These are phyloP conservation scores for Periconia sp. DNA, from an alignment of 2,329 filamentous ascomycete species.

Conservation along the genomic window DNA sequence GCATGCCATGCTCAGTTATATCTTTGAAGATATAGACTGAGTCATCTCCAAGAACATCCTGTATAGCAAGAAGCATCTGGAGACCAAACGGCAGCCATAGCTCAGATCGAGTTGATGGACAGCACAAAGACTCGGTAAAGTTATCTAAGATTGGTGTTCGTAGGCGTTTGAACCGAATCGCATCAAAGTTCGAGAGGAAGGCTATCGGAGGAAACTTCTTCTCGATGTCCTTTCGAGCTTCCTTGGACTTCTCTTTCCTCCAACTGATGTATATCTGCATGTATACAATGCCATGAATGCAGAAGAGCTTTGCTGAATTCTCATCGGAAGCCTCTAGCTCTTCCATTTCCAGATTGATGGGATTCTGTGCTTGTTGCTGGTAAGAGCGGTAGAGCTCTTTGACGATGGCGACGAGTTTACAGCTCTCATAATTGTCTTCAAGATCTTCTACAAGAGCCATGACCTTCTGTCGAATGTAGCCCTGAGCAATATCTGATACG, in stretches of 20 bases:
- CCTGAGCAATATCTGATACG: slow-evolving; percentile 21
- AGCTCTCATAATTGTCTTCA: background rate
- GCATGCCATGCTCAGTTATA: slow-evolving; percentile 9
- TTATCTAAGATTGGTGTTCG: slow-evolving; percentile 15
- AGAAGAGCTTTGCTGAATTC: no score
- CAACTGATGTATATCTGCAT: no score
- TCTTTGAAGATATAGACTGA: slow-evolving; percentile 8
- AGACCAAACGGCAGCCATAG: slow-evolving; percentile 22
- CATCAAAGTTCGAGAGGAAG: slow-evolving; percentile 18
- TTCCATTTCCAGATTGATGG: no score
- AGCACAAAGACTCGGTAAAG: slow-evolving; percentile 16
- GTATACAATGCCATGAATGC: no score
- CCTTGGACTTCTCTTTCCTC: no score
- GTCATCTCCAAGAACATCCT: slow-evolving; percentile 6
- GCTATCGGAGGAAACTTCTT: slow-evolving; percentile 2
- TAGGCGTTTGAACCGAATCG: slow-evolving; percentile 9
- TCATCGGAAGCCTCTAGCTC: background rate
- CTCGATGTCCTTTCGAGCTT: no score
- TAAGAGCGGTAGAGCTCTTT: slow-evolving; percentile 5
- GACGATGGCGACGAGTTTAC: slow-evolving; percentile 7
- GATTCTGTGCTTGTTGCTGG: background rate
- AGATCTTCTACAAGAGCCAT: slow-evolving; percentile 14
- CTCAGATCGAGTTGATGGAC: slow-evolving; percentile 1
- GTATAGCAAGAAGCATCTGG: slow-evolving; percentile 19
- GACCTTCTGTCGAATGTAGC: slow-evolving; percentile 17